Conservation (phyloP, 2,329 filamentous ascomycete genomes). For the Pseudopyrenochaeta lycopersici region DNA sequence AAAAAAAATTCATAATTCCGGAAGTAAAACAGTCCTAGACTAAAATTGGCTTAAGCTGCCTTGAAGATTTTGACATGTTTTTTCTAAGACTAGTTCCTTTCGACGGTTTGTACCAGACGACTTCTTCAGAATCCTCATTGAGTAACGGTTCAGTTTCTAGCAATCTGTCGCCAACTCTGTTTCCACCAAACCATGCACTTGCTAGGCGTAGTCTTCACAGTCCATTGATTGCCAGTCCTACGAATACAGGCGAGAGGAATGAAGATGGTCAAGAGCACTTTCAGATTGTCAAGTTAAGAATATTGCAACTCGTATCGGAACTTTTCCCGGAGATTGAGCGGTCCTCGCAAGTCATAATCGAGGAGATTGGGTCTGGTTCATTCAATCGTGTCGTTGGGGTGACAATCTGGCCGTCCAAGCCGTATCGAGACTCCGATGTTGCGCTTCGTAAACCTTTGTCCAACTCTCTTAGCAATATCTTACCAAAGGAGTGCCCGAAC, state of each 20-base stretch:
- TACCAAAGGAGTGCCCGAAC: no score
- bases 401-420: background rate
- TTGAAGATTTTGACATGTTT: no score
- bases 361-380: conserved; percentile 29
- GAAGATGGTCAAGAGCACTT: background rate
- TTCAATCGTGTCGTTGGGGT: conserved; percentile 33
- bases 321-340: background rate
- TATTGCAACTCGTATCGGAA: conserved; percentile 4
- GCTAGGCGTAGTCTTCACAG: background rate
- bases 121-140: no score
- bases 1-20: no score
- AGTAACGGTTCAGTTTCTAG: no score
- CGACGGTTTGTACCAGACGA: no score
- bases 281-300: background rate
- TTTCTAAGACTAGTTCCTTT: no score
- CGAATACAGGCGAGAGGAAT: background rate
- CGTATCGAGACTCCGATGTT: background rate
- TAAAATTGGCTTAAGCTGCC: no score
- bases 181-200: no score
- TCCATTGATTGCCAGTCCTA: no score
- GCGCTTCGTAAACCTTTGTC: background rate
- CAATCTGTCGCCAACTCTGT: no score
- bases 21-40: no score
- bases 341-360: conserved; percentile 4
- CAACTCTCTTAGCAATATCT: background rate